A percentile compares a stretch with the other conserved stretches of the same genome.
phyloP scores from a whole-genome alignment of 2,329 filamentous ascomycete genomes.

The Colletotrichum liriopes region DNA sequence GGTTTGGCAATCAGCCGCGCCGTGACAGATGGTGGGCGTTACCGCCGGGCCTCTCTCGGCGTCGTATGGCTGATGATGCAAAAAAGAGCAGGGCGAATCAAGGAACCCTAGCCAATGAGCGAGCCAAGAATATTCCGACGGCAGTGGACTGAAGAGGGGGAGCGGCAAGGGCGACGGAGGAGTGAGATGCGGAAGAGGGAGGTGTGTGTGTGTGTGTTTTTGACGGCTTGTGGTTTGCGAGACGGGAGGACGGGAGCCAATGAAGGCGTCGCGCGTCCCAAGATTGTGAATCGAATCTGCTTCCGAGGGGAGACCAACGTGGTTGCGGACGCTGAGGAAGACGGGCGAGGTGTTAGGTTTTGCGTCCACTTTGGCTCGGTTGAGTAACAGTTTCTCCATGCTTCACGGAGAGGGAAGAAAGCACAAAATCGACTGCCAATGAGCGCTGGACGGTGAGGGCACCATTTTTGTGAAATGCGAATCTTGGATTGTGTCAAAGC shows the following conservation, averaged over 20 bases:
- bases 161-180: background rate
- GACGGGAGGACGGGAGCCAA: slow-evolving; percentile 15
- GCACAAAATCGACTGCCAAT: background rate
- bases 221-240: slow-evolving; percentile 16
- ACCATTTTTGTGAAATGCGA: slow-evolving; percentile 32
- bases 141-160: slow-evolving; percentile 11
- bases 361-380: background rate
- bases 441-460: background rate
- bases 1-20: slow-evolving; percentile 37
- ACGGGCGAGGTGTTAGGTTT: too few species aligned
- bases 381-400: background rate
- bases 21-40: slow-evolving; percentile 7
- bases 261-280: slow-evolving; percentile 5
- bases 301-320: background rate
- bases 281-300: background rate
- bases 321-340: slow-evolving; percentile 18
- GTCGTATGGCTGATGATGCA: background rate
- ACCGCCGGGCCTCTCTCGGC: background rate
- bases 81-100: background rate
- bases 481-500: slow-evolving; percentile 53
- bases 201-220: background rate
- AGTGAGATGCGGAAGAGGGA: slow-evolving; percentile 5
- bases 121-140: slow-evolving; percentile 27
- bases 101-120: slow-evolving; percentile 32
- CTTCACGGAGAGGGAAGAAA: background rate